Evolutionary conservation across 2,329 filamentous ascomycete species (phyloP).

Genomic region (Ophiocordyceps camponoti-leonardi): DNA sequence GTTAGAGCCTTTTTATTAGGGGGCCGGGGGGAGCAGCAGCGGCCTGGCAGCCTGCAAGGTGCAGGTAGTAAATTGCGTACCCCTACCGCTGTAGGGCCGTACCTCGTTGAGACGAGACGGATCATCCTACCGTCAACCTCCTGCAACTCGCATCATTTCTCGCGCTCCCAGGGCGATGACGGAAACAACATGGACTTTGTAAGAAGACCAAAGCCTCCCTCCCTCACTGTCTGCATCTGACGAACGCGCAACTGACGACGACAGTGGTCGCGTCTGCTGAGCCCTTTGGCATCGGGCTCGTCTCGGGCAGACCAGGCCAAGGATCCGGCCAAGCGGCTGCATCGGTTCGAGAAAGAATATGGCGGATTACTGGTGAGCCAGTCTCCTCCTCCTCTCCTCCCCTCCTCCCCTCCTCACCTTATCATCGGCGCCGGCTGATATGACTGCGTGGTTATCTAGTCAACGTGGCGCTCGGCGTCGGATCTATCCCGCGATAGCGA

Average conservation of each 20-base stretch:
- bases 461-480: conserved; percentile 42
- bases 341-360: conserved; percentile 52
- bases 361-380: conserved; percentile 37
- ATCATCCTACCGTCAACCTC: too few species aligned
- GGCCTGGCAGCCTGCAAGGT: too few species aligned
- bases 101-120: too few species aligned
- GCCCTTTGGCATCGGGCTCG: conserved; percentile 37
- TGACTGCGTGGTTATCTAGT: conserved; percentile 12
- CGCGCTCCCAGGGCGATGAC: conserved; percentile 21
- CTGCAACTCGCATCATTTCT: too few species aligned
- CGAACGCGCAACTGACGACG: neutral
- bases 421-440: neutral
- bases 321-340: conserved; percentile 45
- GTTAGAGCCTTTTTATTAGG: too few species aligned
- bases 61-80: too few species aligned
- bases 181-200: conserved; percentile 12
- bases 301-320: conserved; percentile 42
- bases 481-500: conserved; percentile 43
- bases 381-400: neutral
- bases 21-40: too few species aligned
- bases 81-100: too few species aligned
- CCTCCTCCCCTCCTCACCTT: neutral
- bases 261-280: conserved; percentile 52
- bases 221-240: neutral
- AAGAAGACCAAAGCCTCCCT: neutral